These are phyloP conservation scores for Venturia asperata DNA, from an alignment of 2,329 filamentous ascomycete genomes.

Conservation along the genomic window DNA sequence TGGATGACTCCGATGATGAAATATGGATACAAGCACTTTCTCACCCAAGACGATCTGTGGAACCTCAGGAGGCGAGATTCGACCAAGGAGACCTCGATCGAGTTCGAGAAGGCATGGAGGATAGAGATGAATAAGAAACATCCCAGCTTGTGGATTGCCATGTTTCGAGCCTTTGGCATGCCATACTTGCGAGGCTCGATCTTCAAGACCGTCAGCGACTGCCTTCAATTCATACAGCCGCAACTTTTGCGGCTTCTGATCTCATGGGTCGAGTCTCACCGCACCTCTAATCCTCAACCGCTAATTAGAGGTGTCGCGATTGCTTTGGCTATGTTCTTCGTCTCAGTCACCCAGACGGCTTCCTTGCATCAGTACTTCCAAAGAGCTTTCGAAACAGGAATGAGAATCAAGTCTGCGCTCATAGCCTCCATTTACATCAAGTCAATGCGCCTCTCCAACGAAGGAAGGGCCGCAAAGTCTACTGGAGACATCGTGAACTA, in stretches of 20 bases:
- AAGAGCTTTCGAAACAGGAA: constrained; percentile 85
- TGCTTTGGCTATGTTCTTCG: constrained; percentile 82
- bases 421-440: constrained; percentile 91
- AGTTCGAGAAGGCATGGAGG: constrained; percentile 70
- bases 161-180: constrained; percentile 76
- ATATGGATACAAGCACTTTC: constrained; percentile 80
- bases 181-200: constrained; percentile 75
- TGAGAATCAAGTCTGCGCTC: constrained; percentile 89
- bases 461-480: constrained; percentile 79
- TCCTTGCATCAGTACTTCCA: constrained; percentile 98
- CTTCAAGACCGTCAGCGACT: constrained; percentile 85
- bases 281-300: constrained; percentile 44
- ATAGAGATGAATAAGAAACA: constrained; percentile 57
- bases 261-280: constrained; percentile 73
- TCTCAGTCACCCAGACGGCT: constrained; percentile 78
- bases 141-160: constrained; percentile 79
- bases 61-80: constrained; percentile 74
- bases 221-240: constrained; percentile 81
- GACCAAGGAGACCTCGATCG: constrained; percentile 63
- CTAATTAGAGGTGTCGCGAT: constrained; percentile 79
- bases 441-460: constrained; percentile 81
- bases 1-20: constrained; percentile 99
- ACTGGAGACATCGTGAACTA: constrained; percentile 99
- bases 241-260: constrained; percentile 83
- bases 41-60: constrained; percentile 96